These are phyloP conservation scores for Debaryomyces coudertii DNA, from an alignment of 1,139 yeast species.

Conservation along the genomic window DNA sequence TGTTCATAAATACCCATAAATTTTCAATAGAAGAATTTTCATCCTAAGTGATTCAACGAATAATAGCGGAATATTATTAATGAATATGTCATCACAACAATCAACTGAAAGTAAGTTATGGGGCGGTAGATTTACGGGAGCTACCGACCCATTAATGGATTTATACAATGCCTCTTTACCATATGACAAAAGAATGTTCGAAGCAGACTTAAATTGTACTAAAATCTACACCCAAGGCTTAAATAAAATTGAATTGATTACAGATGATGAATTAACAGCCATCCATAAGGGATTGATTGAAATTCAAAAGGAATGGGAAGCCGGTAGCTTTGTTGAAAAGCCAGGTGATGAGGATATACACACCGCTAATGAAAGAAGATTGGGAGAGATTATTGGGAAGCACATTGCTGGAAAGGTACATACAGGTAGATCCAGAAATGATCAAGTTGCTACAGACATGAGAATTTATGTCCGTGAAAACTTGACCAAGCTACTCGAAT, in stretches of 20 bases:
- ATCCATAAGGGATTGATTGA: slow-evolving; percentile 79
- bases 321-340: slow-evolving; percentile 74
- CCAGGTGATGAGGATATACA: slow-evolving; percentile 97
- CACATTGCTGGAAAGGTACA: slow-evolving; percentile 96
- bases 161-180: slow-evolving; percentile 95
- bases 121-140: slow-evolving; percentile 99
- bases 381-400: slow-evolving; percentile 93
- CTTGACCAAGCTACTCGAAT: slow-evolving; percentile 59
- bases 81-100: slow-evolving; percentile 31
- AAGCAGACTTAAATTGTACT: slow-evolving; percentile 92
- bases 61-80: neutral
- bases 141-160: slow-evolving; percentile 96
- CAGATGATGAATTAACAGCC: slow-evolving; percentile 67
- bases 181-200: slow-evolving; percentile 92
- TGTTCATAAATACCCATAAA: neutral
- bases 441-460: slow-evolving; percentile 98
- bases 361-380: slow-evolving; percentile 96
- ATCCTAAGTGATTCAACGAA: neutral
- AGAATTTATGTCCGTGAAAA: slow-evolving; percentile 87
- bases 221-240: slow-evolving; percentile 90
- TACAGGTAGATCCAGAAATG: slow-evolving; percentile 97
- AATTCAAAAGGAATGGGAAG: slow-evolving; percentile 80
- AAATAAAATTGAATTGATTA: slow-evolving; percentile 73
- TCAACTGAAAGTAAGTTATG: slow-evolving; percentile 73
- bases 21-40: slow-evolving; percentile 2